Percentiles rank a stretch among this genome's conserved stretches.
Evolutionary conservation across 2,329 filamentous ascomycete species (phyloP).

Genomic region (Pseudogymnoascus pannorum): DNA sequence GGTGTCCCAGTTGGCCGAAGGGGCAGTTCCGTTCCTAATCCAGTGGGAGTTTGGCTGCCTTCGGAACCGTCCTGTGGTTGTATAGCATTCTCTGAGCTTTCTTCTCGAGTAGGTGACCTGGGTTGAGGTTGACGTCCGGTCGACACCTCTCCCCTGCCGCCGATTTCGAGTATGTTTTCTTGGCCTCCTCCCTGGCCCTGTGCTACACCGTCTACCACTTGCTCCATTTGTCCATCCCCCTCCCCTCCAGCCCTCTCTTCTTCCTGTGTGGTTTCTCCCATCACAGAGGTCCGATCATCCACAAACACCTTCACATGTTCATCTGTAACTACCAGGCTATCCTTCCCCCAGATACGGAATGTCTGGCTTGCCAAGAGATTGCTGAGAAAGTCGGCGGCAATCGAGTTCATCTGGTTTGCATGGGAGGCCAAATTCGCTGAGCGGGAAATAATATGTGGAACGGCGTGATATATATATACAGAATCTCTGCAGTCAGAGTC

Average conservation of each 20-base stretch:
- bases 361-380: slow-evolving; percentile 1
- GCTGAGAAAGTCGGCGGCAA: slow-evolving; percentile 2
- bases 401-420: not conserved
- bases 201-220: not conserved
- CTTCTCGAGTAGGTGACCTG: not conserved
- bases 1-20: not conserved
- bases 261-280: not conserved
- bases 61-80: not conserved
- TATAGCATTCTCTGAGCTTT: not conserved
- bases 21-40: not conserved
- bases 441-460: not conserved
- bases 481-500: not conserved
- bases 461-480: not conserved
- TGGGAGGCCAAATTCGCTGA: not conserved
- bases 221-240: not conserved
- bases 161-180: not conserved
- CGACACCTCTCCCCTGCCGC: not conserved
- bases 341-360: not conserved
- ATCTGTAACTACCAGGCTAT: not conserved
- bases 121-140: not conserved
- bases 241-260: not conserved
- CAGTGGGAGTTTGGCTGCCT: not conserved
- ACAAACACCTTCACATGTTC: not conserved
- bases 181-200: not conserved
- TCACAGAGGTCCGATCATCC: not conserved